Evolutionary conservation across 2,329 filamentous ascomycete genomes (phyloP).

Genomic region (Microcyclosporella mali): DNA sequence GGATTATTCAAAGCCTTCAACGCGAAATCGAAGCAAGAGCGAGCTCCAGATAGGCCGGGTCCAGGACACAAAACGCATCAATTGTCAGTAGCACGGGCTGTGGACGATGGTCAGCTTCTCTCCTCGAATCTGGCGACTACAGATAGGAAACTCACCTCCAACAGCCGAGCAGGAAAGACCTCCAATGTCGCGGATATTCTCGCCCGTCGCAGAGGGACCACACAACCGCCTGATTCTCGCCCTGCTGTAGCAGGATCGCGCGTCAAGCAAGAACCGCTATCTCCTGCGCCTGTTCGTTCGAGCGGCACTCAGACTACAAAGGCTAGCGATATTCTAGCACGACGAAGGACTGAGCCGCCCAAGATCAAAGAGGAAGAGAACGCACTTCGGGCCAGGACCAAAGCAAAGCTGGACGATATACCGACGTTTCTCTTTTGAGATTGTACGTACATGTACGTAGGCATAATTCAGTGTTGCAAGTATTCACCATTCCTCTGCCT

Average conservation of each 20-base stretch:
- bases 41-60: neutral
- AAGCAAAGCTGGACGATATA: conserved; percentile 31
- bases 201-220: neutral
- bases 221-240: neutral
- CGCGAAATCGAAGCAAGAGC: conserved; percentile 2
- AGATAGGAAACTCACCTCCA: neutral
- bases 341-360: conserved; percentile 29
- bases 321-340: conserved; percentile 10
- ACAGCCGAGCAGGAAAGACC: neutral
- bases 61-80: neutral
- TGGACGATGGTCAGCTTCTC: neutral
- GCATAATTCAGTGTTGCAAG: no score
- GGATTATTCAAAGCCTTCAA: conserved; percentile 18
- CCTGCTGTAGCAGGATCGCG: neutral
- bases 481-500: no score
- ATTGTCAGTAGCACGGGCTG: no score
- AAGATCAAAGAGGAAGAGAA: conserved; percentile 16
- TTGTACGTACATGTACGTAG: neutral
- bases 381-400: conserved; percentile 19
- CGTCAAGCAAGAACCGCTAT: conserved; percentile 2
- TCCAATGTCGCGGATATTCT: neutral
- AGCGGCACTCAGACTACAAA: conserved; percentile 1
- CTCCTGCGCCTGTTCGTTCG: neutral
- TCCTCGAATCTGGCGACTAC: neutral
- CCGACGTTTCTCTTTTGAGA: conserved; percentile 41